Percentiles rank a stretch among this genome's conserved stretches.
Evolutionary conservation across 1,284 basidiomycete genomes (phyloP).

Genomic region (Ceratobasidium sp.): DNA sequence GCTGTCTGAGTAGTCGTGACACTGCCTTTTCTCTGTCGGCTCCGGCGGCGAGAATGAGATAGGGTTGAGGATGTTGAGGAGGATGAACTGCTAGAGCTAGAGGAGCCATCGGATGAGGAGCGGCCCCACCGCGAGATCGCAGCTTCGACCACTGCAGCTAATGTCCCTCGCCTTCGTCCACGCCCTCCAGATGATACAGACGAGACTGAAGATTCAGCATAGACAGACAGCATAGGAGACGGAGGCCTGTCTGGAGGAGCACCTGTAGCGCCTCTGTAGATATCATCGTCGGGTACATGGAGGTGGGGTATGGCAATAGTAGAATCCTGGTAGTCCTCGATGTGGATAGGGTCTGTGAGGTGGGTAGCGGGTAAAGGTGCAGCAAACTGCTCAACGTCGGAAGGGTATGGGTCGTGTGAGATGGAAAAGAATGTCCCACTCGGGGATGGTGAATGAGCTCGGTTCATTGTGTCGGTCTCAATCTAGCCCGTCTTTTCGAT

Average conservation of each 20-base stretch:
- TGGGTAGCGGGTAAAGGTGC: conserved; percentile 26
- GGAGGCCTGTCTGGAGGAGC: conserved; percentile 35
- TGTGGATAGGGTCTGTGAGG: conserved; percentile 27
- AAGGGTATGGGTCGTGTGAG: background rate
- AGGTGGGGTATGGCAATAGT: background rate
- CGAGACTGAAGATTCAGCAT: conserved; percentile 36
- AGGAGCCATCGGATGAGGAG: conserved; percentile 56
- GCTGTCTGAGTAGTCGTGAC: conserved; percentile 56
- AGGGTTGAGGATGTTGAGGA: conserved; percentile 57
- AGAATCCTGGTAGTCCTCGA: conserved; percentile 36
- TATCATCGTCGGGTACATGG: conserved; percentile 32
- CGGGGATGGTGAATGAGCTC: conserved; percentile 26
- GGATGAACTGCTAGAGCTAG: conserved; percentile 54
- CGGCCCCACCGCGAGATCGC: conserved; percentile 67
- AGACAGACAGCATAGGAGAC: conserved; percentile 38
- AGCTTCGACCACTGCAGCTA: conserved; percentile 64
- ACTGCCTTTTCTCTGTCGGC: conserved; percentile 57
- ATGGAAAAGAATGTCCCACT: conserved; percentile 32
- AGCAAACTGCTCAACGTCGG: conserved; percentile 2
- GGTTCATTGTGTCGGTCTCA: conserved; percentile 32
- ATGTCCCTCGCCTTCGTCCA: conserved; percentile 58
- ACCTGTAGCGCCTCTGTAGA: conserved; percentile 40
- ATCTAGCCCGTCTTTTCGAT: conserved; percentile 36
- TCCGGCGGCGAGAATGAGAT: conserved; percentile 46
- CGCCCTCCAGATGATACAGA: conserved; percentile 48